Conservation (phyloP, 768 basidiomycete genomes). For the Cytidiella melzeri region DNA sequence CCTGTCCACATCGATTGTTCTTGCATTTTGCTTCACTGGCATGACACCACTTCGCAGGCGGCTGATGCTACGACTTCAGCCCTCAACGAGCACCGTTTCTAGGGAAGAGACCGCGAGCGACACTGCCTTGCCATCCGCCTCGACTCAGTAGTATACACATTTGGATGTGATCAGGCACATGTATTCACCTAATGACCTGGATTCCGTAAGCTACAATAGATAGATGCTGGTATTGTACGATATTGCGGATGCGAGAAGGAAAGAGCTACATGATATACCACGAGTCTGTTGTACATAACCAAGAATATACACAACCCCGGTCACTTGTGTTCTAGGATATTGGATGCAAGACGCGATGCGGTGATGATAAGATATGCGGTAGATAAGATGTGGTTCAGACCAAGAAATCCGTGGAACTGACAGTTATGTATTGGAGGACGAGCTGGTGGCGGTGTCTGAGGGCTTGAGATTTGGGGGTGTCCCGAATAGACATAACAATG, state of each 20-base stretch:
- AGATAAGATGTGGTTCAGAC: background rate
- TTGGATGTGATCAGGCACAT: too few relatives aligned
- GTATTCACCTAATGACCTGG: too few relatives aligned
- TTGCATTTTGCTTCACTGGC: conserved; percentile 46
- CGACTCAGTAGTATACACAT: too few relatives aligned
- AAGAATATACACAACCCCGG: conserved; percentile 8
- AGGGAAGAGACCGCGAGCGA: too few relatives aligned
- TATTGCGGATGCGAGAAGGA: too few relatives aligned
- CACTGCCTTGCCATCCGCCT: too few relatives aligned
- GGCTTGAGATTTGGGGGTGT: conserved; percentile 8
- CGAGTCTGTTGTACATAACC: too few relatives aligned
- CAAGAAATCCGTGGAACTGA: background rate
- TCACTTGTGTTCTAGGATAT: conserved; percentile 8
- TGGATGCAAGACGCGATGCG: background rate
- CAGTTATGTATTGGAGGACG: conserved; percentile 1
- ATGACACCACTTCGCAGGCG: conserved; percentile 17
- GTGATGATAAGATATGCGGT: background rate
- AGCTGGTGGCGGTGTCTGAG: conserved; percentile 3
- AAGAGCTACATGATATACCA: too few relatives aligned
- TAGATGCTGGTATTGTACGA: too few relatives aligned
- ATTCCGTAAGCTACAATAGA: too few relatives aligned
- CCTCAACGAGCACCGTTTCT: too few relatives aligned
- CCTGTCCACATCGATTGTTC: conserved; percentile 30
- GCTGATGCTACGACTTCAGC: too few relatives aligned
- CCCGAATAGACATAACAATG: conserved; percentile 50